Conservation (phyloP, 2,329 filamentous ascomycete genomes). For the Cercospora berteroae region DNA sequence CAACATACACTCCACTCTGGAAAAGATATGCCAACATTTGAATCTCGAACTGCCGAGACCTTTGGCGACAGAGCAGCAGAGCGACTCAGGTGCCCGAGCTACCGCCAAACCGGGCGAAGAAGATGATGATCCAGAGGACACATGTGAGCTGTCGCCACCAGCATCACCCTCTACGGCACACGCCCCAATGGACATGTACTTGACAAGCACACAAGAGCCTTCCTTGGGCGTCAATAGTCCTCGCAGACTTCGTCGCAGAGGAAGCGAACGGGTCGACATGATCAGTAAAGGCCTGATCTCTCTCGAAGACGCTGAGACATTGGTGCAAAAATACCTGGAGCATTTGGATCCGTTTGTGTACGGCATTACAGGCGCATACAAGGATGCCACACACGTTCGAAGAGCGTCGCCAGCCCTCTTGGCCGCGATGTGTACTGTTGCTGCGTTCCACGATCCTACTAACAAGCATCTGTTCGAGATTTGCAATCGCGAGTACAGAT, state of each 20-base stretch:
- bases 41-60: constrained; percentile 41
- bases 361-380: constrained; percentile 48
- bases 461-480: constrained; percentile 53
- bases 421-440: constrained; percentile 57
- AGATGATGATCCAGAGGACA: constrained; percentile 16
- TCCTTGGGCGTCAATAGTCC: constrained; percentile 35
- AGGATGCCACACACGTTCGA: constrained; percentile 48
- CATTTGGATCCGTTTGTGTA: constrained; percentile 51
- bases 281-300: constrained; percentile 51
- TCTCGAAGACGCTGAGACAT: constrained; percentile 43
- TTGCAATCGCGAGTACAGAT: constrained; percentile 59
- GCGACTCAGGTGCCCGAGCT: neutral
- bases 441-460: constrained; percentile 58
- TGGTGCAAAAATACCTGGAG: constrained; percentile 45
- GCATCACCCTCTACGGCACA: constrained; percentile 41
- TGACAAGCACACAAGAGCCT: constrained; percentile 36
- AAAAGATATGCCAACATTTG: constrained; percentile 44
- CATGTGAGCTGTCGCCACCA: constrained; percentile 30
- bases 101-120: neutral
- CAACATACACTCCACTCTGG: constrained; percentile 39
- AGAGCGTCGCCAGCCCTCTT: constrained; percentile 56
- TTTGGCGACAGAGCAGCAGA: constrained; percentile 35
- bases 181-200: constrained; percentile 24
- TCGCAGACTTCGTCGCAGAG: constrained; percentile 40
- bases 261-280: constrained; percentile 48